Percentiles rank a stretch among this genome's conserved stretches.
Conservation (phyloP, 805 yeast genomes). For the Saccharomycodes ludwigii region DNA sequence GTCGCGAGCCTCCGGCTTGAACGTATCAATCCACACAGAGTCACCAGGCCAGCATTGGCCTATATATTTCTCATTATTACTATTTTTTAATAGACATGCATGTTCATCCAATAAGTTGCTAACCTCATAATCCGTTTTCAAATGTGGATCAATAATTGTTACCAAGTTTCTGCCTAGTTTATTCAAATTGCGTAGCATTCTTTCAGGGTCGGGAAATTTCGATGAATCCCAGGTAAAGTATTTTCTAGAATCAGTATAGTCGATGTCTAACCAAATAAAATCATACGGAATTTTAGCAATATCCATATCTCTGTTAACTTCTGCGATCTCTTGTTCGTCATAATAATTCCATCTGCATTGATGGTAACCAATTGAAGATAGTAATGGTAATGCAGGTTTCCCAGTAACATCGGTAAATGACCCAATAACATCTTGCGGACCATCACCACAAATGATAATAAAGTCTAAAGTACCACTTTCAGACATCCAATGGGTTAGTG, state of each 20-base stretch:
- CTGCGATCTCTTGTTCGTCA: constrained; percentile 75
- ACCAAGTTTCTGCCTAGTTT: constrained; percentile 71
- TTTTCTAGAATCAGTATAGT: constrained; percentile 75
- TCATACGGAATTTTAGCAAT: constrained; percentile 70
- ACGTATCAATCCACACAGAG: constrained; percentile 83
- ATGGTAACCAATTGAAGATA: constrained; percentile 79
- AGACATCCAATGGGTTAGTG: constrained; percentile 82
- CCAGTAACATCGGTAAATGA: constrained; percentile 69
- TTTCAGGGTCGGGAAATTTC: constrained; percentile 60
- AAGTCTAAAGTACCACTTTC: constrained; percentile 80
- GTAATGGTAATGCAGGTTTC: constrained; percentile 54
- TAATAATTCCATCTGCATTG: constrained; percentile 98
- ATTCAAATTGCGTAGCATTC: constrained; percentile 54
- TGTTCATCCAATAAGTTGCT: constrained; percentile 38
- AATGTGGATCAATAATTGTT: constrained; percentile 83
- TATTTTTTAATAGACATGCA: constrained; percentile 34
- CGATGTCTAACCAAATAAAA: constrained; percentile 89
- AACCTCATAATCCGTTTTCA: constrained; percentile 58
- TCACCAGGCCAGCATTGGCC: constrained; percentile 99
- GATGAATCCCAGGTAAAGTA: constrained; percentile 85
- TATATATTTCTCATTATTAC: constrained; percentile 37
- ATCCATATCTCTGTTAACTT: constrained; percentile 60
- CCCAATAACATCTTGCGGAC: constrained; percentile 42
- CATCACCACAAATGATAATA: constrained; percentile 48
- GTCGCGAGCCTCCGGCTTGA: constrained; percentile 41